Conservation (phyloP, 2,329 filamentous ascomycete species). For the Ophiostoma fasciatum region DNA sequence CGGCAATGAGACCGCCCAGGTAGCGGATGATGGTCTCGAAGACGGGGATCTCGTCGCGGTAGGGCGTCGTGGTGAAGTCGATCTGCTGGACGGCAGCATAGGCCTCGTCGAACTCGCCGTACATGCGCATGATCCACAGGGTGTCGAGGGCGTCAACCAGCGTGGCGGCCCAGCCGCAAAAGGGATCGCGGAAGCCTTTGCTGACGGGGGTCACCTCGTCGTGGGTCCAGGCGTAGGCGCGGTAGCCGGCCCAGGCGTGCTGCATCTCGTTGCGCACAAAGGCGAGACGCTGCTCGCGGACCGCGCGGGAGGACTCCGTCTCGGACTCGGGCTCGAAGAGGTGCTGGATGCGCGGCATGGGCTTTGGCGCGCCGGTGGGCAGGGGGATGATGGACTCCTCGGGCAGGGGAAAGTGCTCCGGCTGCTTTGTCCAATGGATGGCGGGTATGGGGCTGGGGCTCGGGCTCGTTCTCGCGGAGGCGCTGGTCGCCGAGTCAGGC, state of each 20-base stretch:
- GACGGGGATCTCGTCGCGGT: conserved; percentile 58
- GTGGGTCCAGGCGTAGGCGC: conserved; percentile 63
- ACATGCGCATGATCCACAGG: conserved; percentile 72
- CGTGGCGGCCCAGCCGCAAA: conserved; percentile 84
- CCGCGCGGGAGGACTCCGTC: conserved; percentile 39
- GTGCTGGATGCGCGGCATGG: conserved; percentile 65
- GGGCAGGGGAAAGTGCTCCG: conserved; percentile 65
- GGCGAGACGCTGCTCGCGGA: conserved; percentile 48
- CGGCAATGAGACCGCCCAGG: conserved; percentile 68
- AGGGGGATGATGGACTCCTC: conserved; percentile 56
- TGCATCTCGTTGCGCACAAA: conserved; percentile 60
- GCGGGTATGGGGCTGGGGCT: no score
- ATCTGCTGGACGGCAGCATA: conserved; percentile 54
- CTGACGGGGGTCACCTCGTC: conserved; percentile 72
- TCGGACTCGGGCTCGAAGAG: conserved; percentile 45
- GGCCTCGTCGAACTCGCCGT: conserved; percentile 66
- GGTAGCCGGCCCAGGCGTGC: conserved; percentile 74
- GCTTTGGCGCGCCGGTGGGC: conserved; percentile 54
- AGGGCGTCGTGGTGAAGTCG: conserved; percentile 62
- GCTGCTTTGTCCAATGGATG: conserved; percentile 58
- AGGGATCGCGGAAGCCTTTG: conserved; percentile 57
- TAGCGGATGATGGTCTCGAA: conserved; percentile 92
- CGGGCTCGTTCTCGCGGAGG: no score
- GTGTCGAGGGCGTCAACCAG: conserved; percentile 73
- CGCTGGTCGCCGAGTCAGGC: no score